Conservation (phyloP, 768 basidiomycete genomes). For the Russula lepida region DNA sequence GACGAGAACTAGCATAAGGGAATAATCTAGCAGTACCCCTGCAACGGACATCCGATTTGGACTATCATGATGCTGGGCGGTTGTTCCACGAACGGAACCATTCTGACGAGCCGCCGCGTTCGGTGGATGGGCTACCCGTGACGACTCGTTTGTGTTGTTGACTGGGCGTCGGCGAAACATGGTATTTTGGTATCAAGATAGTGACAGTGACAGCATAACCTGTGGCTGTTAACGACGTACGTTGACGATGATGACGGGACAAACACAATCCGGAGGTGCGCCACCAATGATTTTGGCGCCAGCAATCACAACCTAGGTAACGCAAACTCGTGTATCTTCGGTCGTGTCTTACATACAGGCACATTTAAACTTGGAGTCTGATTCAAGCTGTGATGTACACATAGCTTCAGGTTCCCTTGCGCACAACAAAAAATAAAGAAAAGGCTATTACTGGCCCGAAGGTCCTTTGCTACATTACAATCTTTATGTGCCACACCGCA, state of each 20-base stretch:
- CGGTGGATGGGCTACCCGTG: neutral
- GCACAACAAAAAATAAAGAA: too few relatives aligned
- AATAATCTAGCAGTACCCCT: slow-evolving; percentile 30
- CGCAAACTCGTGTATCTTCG: too few relatives aligned
- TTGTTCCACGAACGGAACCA: neutral
- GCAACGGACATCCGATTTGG: slow-evolving; percentile 10
- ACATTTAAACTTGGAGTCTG: too few relatives aligned
- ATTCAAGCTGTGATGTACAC: too few relatives aligned
- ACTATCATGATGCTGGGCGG: too few relatives aligned
- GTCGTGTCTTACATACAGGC: too few relatives aligned
- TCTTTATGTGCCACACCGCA: too few relatives aligned
- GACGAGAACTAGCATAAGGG: slow-evolving; percentile 47
- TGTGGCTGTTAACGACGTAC: neutral
- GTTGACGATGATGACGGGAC: neutral
- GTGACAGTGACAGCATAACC: neutral
- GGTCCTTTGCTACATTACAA: too few relatives aligned
- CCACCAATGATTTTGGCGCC: neutral
- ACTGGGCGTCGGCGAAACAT: slow-evolving; percentile 15
- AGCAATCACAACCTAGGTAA: neutral
- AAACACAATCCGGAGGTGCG: neutral
- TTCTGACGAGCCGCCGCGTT: neutral
- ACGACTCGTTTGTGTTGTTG: neutral
- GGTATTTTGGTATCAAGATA: neutral
- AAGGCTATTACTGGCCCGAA: too few relatives aligned
- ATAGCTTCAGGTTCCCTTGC: too few relatives aligned